Evolutionary conservation across 2,329 filamentous ascomycete genomes (phyloP).

Genomic region (Xylariaceae sp.): DNA sequence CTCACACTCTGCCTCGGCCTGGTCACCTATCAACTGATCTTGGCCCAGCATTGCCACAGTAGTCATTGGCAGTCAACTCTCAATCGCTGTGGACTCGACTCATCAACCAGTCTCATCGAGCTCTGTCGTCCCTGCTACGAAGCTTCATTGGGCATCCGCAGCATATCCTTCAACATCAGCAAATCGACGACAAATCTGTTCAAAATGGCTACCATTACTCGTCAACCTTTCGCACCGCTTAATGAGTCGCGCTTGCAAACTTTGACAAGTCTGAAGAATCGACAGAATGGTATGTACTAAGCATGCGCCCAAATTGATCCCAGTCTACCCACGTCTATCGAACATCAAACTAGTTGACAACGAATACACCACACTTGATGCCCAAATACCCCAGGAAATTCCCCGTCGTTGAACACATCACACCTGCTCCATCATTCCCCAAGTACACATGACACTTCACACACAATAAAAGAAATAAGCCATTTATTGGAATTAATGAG

Average conservation of each 20-base stretch:
- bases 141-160: conserved; percentile 8
- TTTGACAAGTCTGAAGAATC: conserved; percentile 72
- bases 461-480: background rate
- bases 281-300: conserved; percentile 62
- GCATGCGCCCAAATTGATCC: conserved; percentile 1
- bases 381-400: background rate
- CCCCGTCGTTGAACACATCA: background rate
- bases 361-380: background rate
- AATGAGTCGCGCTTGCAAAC: conserved; percentile 66
- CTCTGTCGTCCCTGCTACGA: conserved; percentile 8
- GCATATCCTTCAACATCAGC: conserved; percentile 8
- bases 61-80: conserved; percentile 13
- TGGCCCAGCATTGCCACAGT: conserved; percentile 6
- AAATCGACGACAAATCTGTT: conserved; percentile 9
- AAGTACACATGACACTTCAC: background rate
- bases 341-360: background rate
- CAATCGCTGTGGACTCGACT: conserved; percentile 9
- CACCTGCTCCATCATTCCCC: background rate
- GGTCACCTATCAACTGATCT: conserved; percentile 12
- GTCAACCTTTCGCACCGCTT: conserved; percentile 73
- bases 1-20: background rate
- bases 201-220: conserved; percentile 53
- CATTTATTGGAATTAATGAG: conserved; percentile 3
- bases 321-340: background rate
- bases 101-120: conserved; percentile 10